phyloP scores from a whole-genome alignment of 2,329 filamentous ascomycete genomes.

The Epichloe sp. region DNA sequence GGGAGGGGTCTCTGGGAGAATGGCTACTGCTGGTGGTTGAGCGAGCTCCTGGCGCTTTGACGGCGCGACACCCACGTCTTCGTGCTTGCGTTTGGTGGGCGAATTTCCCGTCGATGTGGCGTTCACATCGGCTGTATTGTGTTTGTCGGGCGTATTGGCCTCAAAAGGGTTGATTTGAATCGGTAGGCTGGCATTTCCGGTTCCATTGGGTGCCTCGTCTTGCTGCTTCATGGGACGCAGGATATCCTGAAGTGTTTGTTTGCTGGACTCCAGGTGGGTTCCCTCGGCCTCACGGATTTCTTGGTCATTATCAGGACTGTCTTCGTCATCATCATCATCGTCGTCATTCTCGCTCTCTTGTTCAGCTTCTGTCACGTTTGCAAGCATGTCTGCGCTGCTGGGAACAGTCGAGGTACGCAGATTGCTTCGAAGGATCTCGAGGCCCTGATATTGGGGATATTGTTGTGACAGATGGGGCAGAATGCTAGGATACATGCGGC shows the following conservation, averaged over 20 bases:
- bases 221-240: slow-evolving; percentile 12
- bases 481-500: slow-evolving; percentile 57
- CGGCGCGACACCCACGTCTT: slow-evolving; percentile 20
- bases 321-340: slow-evolving; percentile 17
- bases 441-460: slow-evolving; percentile 46
- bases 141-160: slow-evolving; percentile 8
- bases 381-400: slow-evolving; percentile 15
- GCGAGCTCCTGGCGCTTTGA: slow-evolving; percentile 30
- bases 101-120: slow-evolving; percentile 13
- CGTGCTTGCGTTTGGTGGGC: slow-evolving; percentile 26
- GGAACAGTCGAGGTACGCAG: slow-evolving; percentile 29
- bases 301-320: slow-evolving; percentile 12
- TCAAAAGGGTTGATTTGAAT: slow-evolving; percentile 25
- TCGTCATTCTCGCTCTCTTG: slow-evolving; percentile 25
- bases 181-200: slow-evolving; percentile 14
- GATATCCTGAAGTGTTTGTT: background rate
- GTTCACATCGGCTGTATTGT: background rate
- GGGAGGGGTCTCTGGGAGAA: slow-evolving; percentile 9
- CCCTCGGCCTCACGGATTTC: background rate
- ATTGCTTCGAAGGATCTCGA: slow-evolving; percentile 58
- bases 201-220: slow-evolving; percentile 8
- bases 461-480: slow-evolving; percentile 63
- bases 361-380: slow-evolving; percentile 23
- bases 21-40: slow-evolving; percentile 7
- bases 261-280: background rate